Evolutionary conservation across 306 rosid species (phyloP).

Genomic region (Vigna trinervia): DNA sequence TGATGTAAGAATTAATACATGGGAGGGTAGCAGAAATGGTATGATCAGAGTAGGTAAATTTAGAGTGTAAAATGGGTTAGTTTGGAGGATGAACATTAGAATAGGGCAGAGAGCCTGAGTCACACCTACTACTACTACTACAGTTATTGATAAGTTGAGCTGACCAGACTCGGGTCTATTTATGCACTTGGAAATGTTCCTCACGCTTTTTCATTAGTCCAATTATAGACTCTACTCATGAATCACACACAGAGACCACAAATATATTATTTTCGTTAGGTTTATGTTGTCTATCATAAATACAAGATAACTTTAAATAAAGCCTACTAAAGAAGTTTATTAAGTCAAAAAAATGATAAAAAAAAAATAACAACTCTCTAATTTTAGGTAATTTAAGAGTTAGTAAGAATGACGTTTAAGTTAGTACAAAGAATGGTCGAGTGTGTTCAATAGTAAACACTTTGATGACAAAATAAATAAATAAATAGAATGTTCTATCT

Average conservation of each 20-base stretch:
- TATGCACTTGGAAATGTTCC: neutral
- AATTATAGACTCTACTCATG: neutral
- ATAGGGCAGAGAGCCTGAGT: neutral
- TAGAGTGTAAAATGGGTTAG: neutral
- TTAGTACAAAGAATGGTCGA: too few relatives aligned
- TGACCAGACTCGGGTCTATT: neutral
- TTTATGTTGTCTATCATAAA: neutral
- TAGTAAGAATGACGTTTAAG: too few relatives aligned
- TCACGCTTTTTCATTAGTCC: neutral
- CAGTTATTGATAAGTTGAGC: neutral
- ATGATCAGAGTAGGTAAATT: neutral
- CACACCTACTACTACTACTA: neutral
- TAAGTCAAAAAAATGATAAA: neutral
- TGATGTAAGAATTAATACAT: too few relatives aligned
- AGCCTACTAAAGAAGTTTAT: neutral
- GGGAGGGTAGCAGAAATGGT: neutral
- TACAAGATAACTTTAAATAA: neutral
- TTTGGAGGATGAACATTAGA: neutral
- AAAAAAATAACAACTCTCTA: too few relatives aligned
- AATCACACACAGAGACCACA: neutral
- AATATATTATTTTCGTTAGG: neutral
- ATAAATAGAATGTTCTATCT: too few relatives aligned
- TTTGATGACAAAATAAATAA: too few relatives aligned
- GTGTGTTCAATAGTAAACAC: too few relatives aligned
- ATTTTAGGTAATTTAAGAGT: neutral